phyloP scores from a whole-genome alignment of 2,329 filamentous ascomycete species.

The Colletotrichum tropicicola region DNA sequence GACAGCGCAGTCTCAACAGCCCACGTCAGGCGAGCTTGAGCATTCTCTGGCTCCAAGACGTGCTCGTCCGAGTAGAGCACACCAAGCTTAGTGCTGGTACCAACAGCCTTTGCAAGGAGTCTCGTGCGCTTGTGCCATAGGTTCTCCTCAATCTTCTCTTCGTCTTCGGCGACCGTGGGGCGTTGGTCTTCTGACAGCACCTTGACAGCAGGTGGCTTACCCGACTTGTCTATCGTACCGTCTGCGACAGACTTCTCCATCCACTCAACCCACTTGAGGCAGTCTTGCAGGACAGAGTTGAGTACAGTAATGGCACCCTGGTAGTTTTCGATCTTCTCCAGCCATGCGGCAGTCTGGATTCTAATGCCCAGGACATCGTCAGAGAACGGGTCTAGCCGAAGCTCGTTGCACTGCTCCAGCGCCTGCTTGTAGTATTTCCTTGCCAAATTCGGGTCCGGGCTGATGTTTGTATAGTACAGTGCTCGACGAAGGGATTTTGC shows the following conservation, averaged over 20 bases:
- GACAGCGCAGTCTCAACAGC: constrained; percentile 82
- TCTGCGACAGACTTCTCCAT: constrained; percentile 61
- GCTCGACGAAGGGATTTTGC: constrained; percentile 84
- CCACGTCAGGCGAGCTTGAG: constrained; percentile 80
- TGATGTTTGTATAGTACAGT: constrained; percentile 85
- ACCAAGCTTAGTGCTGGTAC: constrained; percentile 83
- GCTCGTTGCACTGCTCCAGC: constrained; percentile 75
- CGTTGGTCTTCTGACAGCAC: constrained; percentile 8
- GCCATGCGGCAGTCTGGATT: constrained; percentile 80
- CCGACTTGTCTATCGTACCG: constrained; percentile 53
- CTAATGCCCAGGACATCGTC: constrained; percentile 92
- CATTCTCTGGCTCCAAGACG: constrained; percentile 76
- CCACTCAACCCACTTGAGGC: constrained; percentile 65
- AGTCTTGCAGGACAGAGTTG: constrained; percentile 78
- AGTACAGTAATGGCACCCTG: constrained; percentile 78
- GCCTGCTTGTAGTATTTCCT: constrained; percentile 86
- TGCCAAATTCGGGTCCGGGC: constrained; percentile 78
- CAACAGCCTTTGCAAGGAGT: constrained; percentile 77
- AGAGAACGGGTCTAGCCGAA: constrained; percentile 86
- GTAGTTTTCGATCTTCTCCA: constrained; percentile 80
- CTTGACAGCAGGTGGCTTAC: constrained; percentile 38
- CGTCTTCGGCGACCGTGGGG: constrained; percentile 31
- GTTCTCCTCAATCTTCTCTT: constrained; percentile 51
- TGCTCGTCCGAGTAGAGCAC: constrained; percentile 83
- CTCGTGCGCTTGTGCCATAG: constrained; percentile 69